Conservation (phyloP, 257 asterid species). For the Osmanthus fragrans region DNA sequence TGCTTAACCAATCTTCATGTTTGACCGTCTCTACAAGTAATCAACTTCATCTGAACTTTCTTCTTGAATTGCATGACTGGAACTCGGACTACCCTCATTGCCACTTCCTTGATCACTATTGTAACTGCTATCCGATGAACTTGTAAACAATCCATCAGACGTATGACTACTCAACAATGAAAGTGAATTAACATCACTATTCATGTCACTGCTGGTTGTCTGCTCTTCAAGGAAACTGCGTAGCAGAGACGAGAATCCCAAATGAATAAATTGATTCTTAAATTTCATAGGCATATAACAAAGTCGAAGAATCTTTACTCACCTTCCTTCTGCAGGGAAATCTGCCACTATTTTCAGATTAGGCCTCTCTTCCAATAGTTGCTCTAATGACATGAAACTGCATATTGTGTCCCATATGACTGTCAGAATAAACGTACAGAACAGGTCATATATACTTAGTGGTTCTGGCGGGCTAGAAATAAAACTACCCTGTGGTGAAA, state of each 20-base stretch:
- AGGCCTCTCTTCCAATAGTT: conserved; percentile 62
- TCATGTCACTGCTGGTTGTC: conserved; percentile 38
- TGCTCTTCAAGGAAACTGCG: conserved; percentile 44
- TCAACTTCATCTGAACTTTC: conserved; percentile 65
- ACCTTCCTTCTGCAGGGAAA: conserved; percentile 71
- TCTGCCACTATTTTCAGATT: conserved; percentile 60
- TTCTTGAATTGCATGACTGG: conserved; percentile 32
- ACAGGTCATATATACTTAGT: conserved; percentile 5
- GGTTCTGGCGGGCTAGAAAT: conserved; percentile 10
- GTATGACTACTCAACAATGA: conserved; percentile 38
- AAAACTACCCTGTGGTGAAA: conserved; percentile 51
- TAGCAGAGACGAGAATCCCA: conserved; percentile 18
- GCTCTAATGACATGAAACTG: conserved; percentile 63
- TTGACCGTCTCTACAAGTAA: conserved; percentile 26
- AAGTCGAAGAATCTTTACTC: conserved; percentile 12
- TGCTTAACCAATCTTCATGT: background rate
- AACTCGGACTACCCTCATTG: conserved; percentile 45
- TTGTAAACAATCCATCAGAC: conserved; percentile 41
- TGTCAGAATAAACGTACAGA: conserved; percentile 15
- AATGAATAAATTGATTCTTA: conserved; percentile 5
- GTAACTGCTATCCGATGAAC: conserved; percentile 55
- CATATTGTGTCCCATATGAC: conserved; percentile 18
- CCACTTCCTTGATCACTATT: conserved; percentile 60
- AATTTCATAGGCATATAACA: conserved; percentile 12
- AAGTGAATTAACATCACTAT: conserved; percentile 42